Evolutionary conservation across 257 asterid species (phyloP).

Genomic region (Solanum appendiculatum): DNA sequence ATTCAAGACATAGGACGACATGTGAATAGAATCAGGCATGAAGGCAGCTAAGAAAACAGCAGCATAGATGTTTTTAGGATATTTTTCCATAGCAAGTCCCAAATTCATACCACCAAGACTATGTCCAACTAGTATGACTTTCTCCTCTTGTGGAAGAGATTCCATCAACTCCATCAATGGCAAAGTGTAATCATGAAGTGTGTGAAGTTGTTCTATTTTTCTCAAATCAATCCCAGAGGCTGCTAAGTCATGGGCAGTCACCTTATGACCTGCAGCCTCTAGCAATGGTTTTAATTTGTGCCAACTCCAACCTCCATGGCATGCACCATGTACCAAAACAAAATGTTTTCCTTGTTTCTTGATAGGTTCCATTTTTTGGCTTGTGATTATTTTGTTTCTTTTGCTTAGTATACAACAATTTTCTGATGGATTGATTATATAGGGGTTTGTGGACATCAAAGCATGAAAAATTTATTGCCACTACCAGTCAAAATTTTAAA

Average conservation of each 20-base stretch:
- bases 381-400: not conserved
- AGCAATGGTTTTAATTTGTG: slow-evolving; percentile 1
- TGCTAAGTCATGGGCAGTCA: slow-evolving; percentile 9
- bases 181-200: slow-evolving; percentile 6
- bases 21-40: slow-evolving; percentile 10
- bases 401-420: not conserved
- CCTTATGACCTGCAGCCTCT: slow-evolving; percentile 8
- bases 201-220: not conserved
- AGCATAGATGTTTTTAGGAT: slow-evolving; percentile 8
- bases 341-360: slow-evolving; percentile 3
- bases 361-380: not conserved
- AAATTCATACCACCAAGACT: slow-evolving; percentile 18
- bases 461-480: not conserved
- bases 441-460: not conserved
- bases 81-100: slow-evolving; percentile 14
- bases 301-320: slow-evolving; percentile 23
- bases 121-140: slow-evolving; percentile 17
- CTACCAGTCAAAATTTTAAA: not conserved
- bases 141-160: slow-evolving; percentile 4
- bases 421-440: not conserved
- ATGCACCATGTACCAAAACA: slow-evolving; percentile 13
- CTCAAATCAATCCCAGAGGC: slow-evolving; percentile 8
- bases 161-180: slow-evolving; percentile 15
- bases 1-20: not conserved
- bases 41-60: slow-evolving; percentile 14